These are phyloP conservation scores for Ogataea methanolica DNA, from an alignment of 805 yeast genomes.

Conservation along the genomic window DNA sequence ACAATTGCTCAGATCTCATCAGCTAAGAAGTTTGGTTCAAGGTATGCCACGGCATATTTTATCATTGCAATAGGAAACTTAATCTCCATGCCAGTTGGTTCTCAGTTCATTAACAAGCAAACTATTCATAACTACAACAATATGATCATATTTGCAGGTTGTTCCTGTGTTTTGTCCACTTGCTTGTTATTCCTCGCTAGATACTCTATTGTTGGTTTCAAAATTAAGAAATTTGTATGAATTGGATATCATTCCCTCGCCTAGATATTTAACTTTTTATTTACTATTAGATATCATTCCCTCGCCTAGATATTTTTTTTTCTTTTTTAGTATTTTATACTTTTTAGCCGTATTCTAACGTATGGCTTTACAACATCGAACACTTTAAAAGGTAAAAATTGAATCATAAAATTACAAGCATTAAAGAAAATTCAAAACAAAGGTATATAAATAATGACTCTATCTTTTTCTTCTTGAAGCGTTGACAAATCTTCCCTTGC, in stretches of 20 bases:
- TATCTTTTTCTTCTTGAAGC: conserved; percentile 39
- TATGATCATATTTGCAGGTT: conserved; percentile 26
- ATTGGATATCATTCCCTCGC: neutral
- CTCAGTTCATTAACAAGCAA: conserved; percentile 37
- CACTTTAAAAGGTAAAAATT: no score
- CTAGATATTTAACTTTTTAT: no score
- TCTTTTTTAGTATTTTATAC: no score
- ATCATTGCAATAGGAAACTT: conserved; percentile 47
- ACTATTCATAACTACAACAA: conserved; percentile 19
- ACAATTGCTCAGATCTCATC: conserved; percentile 55
- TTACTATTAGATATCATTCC: no score
- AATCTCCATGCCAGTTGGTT: conserved; percentile 44
- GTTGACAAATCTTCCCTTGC: conserved; percentile 79
- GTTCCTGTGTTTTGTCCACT: conserved; percentile 16
- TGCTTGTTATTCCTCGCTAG: conserved; percentile 12
- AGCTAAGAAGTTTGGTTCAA: conserved; percentile 58
- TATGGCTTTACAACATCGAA: no score
- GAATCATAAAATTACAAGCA: no score
- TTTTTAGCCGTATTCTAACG: no score
- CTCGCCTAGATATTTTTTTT: no score
- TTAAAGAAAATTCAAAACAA: no score
- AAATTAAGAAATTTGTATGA: conserved; percentile 27
- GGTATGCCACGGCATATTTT: conserved; percentile 66
- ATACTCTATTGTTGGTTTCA: conserved; percentile 13
- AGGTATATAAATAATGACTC: neutral